Conservation (phyloP, 768 basidiomycete species). For the Naematelia aurantialba region DNA sequence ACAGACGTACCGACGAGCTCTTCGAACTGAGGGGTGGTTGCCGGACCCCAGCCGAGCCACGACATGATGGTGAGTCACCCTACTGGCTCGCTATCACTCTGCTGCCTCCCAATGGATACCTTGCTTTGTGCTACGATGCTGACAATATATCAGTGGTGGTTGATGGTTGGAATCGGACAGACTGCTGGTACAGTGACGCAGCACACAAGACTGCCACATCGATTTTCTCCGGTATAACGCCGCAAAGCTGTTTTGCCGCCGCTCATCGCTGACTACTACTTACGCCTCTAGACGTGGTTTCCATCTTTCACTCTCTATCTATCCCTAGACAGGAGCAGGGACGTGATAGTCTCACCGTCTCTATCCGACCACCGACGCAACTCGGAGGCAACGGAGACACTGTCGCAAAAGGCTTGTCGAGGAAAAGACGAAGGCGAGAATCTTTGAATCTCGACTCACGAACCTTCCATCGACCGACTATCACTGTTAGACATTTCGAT, state of each 20-base stretch:
- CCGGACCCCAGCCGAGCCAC: constrained; percentile 39
- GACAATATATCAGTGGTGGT: too few relatives aligned
- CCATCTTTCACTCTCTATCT: not conserved
- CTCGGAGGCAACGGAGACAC: not conserved
- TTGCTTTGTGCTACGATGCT: too few relatives aligned
- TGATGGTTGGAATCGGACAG: too few relatives aligned
- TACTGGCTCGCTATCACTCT: not conserved
- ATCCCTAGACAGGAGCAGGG: not conserved
- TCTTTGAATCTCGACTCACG: not conserved
- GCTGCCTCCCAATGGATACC: too few relatives aligned
- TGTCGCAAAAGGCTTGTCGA: not conserved
- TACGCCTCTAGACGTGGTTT: not conserved
- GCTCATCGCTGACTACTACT: too few relatives aligned
- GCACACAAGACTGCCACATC: not conserved
- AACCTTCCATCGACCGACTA: too few relatives aligned
- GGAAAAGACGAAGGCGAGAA: not conserved
- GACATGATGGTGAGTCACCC: constrained; percentile 21
- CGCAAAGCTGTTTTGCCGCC: not conserved
- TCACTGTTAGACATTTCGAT: not conserved
- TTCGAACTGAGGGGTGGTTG: constrained; percentile 45
- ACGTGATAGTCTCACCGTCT: not conserved
- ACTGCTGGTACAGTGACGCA: not conserved
- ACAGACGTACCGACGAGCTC: constrained; percentile 43
- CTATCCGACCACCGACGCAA: not conserved
- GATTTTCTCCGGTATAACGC: not conserved